phyloP scores from a whole-genome alignment of 176 grass and related monocot species.

The Rhynchospora tenuis region DNA sequence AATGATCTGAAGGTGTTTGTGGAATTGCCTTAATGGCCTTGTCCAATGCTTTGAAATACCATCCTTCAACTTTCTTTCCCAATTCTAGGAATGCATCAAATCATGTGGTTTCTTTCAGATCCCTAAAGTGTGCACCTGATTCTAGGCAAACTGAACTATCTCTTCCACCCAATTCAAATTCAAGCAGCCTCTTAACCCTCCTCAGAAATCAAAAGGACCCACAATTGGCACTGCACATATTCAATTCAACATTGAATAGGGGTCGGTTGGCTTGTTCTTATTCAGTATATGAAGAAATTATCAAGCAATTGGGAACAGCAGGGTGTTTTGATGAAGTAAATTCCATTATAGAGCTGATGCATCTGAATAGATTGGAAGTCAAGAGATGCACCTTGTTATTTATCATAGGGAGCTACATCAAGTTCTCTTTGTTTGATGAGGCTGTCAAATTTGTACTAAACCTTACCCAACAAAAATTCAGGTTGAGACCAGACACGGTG shows the following conservation, averaged over 20 bases:
- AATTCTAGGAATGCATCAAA: background rate
- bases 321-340: constrained; percentile 58
- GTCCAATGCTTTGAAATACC: constrained; percentile 20
- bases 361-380: constrained; percentile 36
- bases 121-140: background rate
- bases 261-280: constrained; percentile 11
- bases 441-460: constrained; percentile 60
- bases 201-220: constrained; percentile 55
- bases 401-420: constrained; percentile 45
- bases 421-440: constrained; percentile 44
- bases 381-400: constrained; percentile 31
- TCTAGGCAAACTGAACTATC: background rate
- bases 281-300: constrained; percentile 60
- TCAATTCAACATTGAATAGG: constrained; percentile 39
- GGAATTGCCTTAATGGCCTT: constrained; percentile 46
- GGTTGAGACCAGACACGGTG: constrained; percentile 23
- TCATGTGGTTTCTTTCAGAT: background rate
- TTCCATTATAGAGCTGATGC: constrained; percentile 45
- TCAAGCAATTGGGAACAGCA: constrained; percentile 43
- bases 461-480: constrained; percentile 33
- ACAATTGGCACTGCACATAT: constrained; percentile 40
- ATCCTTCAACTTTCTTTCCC: constrained; percentile 21
- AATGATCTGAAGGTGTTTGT: background rate
- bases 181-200: constrained; percentile 31
- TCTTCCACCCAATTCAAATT: constrained; percentile 30